Base-by-base conservation (phyloP, 306 rosid genomes). In the Biancaea sappan region DNA sequence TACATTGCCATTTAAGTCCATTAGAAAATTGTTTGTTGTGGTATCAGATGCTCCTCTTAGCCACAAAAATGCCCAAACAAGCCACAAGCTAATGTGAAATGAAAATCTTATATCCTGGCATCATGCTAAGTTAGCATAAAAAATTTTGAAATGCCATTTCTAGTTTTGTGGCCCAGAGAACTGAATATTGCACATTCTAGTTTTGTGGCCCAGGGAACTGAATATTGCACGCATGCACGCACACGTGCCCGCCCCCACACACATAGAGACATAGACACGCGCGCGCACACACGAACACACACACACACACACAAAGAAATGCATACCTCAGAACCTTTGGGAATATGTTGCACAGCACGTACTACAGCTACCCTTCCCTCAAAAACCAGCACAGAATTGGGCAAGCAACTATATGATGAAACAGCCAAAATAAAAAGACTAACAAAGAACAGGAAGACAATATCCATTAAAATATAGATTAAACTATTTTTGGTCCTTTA, bases 361-460 rank as follows among this genome's bases (percentile, higher is more conserved):
- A 94, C 89, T 1, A 84, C 85, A 62, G 97, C 96, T 16, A 81
- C 65, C 75, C 71, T 88, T 81, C 92, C 98, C 78, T 94, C 97
- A 56, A 94, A 94, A 77, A 91, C 83, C 82, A 94, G 72, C 32
- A 91, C 94, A 75, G 93, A 84, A 87, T 94, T 94, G 76, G 96
- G 90, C 82, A 83, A 78, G 83, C 96, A 90, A 77, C 96, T 92
- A 71, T 56, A 84, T 21, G 68, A 62, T 67, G 28, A 66, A 62
- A 73, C 72, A 48, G 50, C 66, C 61, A 61, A 24, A 21, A 79
- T 85, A 66, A 86, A 84, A 80, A 76, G 66, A 48, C 57, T 46
- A 24, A 73, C 50, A 58, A 52, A 19, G 72, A 80, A 63, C 34
- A 66, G 43, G 51, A 79, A 40, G 44, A 68, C 62, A 68, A 51